Conservation (phyloP, 306 rosid genomes). For the Chamaecrista fasciculata region DNA sequence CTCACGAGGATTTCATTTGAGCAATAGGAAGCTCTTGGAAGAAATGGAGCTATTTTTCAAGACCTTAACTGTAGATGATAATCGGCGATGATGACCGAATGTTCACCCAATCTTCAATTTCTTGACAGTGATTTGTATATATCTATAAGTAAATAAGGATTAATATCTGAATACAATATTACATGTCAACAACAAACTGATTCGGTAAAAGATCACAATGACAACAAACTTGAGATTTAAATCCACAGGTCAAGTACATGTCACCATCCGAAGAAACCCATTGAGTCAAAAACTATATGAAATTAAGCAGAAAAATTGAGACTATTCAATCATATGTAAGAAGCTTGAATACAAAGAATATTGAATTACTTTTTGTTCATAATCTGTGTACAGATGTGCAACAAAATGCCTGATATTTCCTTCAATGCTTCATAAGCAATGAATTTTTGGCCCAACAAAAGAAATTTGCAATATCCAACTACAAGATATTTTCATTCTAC, state of each 20-base stretch:
- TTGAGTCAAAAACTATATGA: background rate
- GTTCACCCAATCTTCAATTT: constrained; percentile 15
- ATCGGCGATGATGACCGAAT: constrained; percentile 17
- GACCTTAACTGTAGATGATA: constrained; percentile 43
- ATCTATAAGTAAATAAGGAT: background rate
- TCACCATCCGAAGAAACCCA: background rate
- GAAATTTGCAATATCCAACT: background rate
- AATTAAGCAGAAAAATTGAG: background rate
- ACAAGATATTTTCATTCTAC: background rate
- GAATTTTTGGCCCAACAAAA: background rate
- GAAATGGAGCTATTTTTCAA: constrained; percentile 70
- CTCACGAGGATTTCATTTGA: constrained; percentile 37
- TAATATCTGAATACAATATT: background rate
- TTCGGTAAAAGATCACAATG: too few species aligned
- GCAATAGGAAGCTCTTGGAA: constrained; percentile 43
- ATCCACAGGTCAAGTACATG: background rate
- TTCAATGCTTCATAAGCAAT: background rate
- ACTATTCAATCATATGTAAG: background rate
- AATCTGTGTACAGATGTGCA: background rate
- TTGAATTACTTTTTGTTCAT: background rate
- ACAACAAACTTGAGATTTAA: too few species aligned
- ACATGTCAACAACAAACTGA: background rate
- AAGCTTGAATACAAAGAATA: background rate
- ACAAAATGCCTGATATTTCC: background rate
- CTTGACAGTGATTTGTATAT: background rate